These are phyloP conservation scores for Vigna mungo DNA, from an alignment of 306 rosid genomes.

Conservation along the genomic window DNA sequence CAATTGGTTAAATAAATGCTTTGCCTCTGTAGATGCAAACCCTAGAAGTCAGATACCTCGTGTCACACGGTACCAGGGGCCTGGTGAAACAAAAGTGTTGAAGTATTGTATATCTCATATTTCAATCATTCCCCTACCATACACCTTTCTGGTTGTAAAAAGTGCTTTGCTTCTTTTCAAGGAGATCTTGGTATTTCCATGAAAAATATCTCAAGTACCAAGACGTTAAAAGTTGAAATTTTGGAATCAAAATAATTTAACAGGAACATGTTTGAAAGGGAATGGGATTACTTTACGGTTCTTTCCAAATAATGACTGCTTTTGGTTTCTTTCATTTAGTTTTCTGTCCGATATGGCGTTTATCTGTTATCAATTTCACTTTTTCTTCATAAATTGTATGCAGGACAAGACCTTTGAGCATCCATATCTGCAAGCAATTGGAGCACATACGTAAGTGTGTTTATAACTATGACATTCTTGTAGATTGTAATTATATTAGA, in stretches of 20 bases:
- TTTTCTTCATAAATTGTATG: constrained; percentile 52
- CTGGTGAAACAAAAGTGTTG: not conserved
- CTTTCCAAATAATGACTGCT: constrained; percentile 6
- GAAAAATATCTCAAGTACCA: not conserved
- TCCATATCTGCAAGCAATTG: constrained; percentile 86
- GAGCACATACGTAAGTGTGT: constrained; percentile 85
- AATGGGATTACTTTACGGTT: constrained; percentile 11
- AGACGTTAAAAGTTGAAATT: not conserved
- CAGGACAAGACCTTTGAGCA: constrained; percentile 97
- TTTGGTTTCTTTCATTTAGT: not conserved
- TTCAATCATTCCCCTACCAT: not conserved
- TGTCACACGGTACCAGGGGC: not conserved
- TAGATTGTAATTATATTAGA: constrained; percentile 17
- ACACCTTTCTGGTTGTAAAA: constrained; percentile 1
- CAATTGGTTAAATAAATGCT: constrained; percentile 1
- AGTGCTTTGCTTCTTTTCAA: constrained; percentile 9
- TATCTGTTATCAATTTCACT: constrained; percentile 7
- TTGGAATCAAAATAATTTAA: not conserved
- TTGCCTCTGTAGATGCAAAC: not conserved
- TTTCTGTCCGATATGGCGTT: not conserved
- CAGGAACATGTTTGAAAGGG: constrained; percentile 27
- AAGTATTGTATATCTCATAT: not conserved
- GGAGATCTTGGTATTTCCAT: not conserved
- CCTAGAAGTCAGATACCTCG: not conserved
- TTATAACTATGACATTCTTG: not conserved